Evolutionary conservation across 192 early-diverging fungal species (phyloP), one percentile per base, ranked within the genome.

Genomic region (Dissophora ornata): DNA sequence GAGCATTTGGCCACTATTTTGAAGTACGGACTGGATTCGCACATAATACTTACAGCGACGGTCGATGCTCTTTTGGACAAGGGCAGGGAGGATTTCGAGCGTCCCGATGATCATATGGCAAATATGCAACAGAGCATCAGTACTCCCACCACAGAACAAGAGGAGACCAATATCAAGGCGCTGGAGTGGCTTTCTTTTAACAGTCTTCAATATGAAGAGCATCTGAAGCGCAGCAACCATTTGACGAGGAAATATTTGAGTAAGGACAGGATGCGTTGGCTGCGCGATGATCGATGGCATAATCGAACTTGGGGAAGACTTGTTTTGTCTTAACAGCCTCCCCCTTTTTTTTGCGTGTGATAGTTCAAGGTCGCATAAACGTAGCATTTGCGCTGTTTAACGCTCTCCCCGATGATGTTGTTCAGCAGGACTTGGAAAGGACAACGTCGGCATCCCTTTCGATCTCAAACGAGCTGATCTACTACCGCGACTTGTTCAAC

Each of bases 101-200:
- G 29, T 21, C 13, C 4, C 8, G 30, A 15, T 9, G 73, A 57
- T 22, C 50, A 57, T 26, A 18, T 13, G 44, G 28, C 29, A 11
- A 56, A 60, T 1, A 32, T 77, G 19, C 32, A 57, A 22, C 21
- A 45, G 53, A 67, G 46, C 42, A 57, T 77, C 16, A 42, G n/a
- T 8, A 25, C 44, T 8, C 19, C 50, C n/a, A 45, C 25, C 3
- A 41, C 58, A 8, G 46, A 19, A 6, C 33, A 57, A 22, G 73
- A 62, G 46, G 38, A 29, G 3, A 36, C 33, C 15, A n/a, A 50
- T 21, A 61, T 62, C 34, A 53, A 46, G 15, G 49, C 64, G 2
- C 13, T 77, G 38, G 73, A 77, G 29, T 77, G 73, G 73, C 47
- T 77, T 18, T 34, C 73, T 2, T 77, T 77, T 22, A 57, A 67